A percentile compares a stretch with the other conserved stretches of the same genome.
These are phyloP conservation scores for Erysimum cheiri DNA, from an alignment of 441 rosid genomes.

Conservation along the genomic window DNA sequence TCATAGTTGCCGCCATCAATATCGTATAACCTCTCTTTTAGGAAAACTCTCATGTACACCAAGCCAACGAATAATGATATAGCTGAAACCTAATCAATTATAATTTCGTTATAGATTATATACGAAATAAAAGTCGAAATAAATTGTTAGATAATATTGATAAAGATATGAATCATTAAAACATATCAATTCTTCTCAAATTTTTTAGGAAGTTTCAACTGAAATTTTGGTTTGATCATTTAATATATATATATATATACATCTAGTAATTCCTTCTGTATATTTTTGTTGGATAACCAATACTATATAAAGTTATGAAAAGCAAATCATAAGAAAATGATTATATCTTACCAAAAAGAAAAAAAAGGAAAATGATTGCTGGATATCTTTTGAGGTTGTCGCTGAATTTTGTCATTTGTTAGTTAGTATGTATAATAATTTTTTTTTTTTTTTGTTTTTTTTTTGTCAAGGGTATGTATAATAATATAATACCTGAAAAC, in stretches of 20 bases:
- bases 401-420: not conserved
- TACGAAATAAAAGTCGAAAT: not conserved
- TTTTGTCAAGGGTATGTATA: too few species aligned
- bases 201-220: not conserved
- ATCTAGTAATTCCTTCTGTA: not conserved
- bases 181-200: not conserved
- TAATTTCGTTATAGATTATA: not conserved
- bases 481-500: conserved; percentile 57
- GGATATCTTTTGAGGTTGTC: not conserved
- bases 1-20: conserved; percentile 16
- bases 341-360: not conserved
- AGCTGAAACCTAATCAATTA: conserved; percentile 57
- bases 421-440: not conserved
- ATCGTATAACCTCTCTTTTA: conserved; percentile 54
- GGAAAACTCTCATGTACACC: conserved; percentile 80
- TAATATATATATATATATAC: not conserved
- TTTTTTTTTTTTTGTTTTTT: too few species aligned
- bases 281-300: not conserved
- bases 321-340: not conserved
- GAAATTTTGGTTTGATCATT: not conserved
- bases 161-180: not conserved
- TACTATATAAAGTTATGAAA: not conserved
- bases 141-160: not conserved
- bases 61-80: conserved; percentile 53
- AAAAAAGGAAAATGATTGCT: too few species aligned